phyloP scores from a whole-genome alignment of 2,329 filamentous ascomycete genomes.

The Onygena corvina region DNA sequence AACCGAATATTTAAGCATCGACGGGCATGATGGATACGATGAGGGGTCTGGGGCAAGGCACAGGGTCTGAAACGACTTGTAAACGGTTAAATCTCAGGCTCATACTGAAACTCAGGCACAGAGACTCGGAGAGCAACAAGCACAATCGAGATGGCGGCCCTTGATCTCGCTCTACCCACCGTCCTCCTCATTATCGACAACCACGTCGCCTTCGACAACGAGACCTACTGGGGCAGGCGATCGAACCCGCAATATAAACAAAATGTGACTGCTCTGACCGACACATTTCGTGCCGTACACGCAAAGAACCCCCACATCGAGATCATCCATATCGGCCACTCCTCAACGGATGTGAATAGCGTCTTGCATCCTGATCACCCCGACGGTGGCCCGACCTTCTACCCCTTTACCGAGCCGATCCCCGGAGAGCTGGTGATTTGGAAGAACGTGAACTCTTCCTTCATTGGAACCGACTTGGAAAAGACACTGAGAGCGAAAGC shows the following conservation, averaged over 20 bases:
- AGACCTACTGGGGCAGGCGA: slow-evolving; percentile 32
- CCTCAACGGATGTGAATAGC: slow-evolving; percentile 27
- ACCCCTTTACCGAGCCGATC: slow-evolving; percentile 24
- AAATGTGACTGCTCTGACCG: slow-evolving; percentile 33
- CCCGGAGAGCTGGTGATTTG: slow-evolving; percentile 30
- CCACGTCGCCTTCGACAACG: slow-evolving; percentile 34
- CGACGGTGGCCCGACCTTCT: slow-evolving; percentile 20
- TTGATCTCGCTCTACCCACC: slow-evolving; percentile 21
- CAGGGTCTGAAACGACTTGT: too few relatives aligned
- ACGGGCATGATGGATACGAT: too few relatives aligned
- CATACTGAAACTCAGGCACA: too few relatives aligned
- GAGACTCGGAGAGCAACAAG: not conserved
- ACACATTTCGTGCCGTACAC: slow-evolving; percentile 24
- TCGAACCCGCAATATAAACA: slow-evolving; percentile 37
- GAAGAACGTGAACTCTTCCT: slow-evolving; percentile 38
- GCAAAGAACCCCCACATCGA: slow-evolving; percentile 16
- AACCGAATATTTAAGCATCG: too few relatives aligned
- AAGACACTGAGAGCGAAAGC: slow-evolving; percentile 24
- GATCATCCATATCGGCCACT: slow-evolving; percentile 38
- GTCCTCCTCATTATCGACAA: slow-evolving; percentile 40
- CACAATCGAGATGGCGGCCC: not conserved
- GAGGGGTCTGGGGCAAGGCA: too few relatives aligned
- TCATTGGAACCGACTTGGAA: slow-evolving; percentile 37
- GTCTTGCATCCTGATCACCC: slow-evolving; percentile 29
- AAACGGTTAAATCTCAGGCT: too few relatives aligned